A percentile compares a stretch with the other conserved stretches of the same genome.
Conservation (phyloP, 2,329 filamentous ascomycete genomes). For the Phialophora verrucosa region DNA sequence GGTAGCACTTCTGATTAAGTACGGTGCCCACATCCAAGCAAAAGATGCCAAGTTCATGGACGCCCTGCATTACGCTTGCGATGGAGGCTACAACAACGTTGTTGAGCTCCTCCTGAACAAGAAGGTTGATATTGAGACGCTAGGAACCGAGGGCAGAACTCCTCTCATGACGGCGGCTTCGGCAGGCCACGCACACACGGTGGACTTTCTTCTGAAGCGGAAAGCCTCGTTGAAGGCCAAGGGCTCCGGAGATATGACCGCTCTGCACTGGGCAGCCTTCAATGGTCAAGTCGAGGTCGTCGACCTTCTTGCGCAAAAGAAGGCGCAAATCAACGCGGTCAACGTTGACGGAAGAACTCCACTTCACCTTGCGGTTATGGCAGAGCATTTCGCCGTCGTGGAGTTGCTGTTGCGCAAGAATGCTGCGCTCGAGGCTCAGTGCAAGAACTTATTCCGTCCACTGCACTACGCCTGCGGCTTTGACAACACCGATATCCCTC, state of each 20-base stretch:
- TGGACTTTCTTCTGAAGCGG: slow-evolving; percentile 3
- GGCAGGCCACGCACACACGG: slow-evolving; percentile 8
- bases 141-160: slow-evolving; percentile 10
- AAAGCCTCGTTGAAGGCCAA: slow-evolving; percentile 8
- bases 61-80: slow-evolving; percentile 5
- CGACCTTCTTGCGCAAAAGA: slow-evolving; percentile 13
- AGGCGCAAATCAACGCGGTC: slow-evolving; percentile 9
- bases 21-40: neutral
- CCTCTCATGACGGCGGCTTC: slow-evolving; percentile 11
- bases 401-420: slow-evolving; percentile 10
- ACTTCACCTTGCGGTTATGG: slow-evolving; percentile 9
- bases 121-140: slow-evolving; percentile 4
- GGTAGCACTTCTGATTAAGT: neutral
- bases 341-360: slow-evolving; percentile 9
- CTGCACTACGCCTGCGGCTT: slow-evolving; percentile 10
- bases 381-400: slow-evolving; percentile 5
- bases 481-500: slow-evolving; percentile 10
- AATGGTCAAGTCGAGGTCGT: slow-evolving; percentile 9
- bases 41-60: slow-evolving; percentile 10
- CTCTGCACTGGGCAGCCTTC: slow-evolving; percentile 7
- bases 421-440: neutral
- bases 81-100: slow-evolving; percentile 5
- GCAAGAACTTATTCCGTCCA: slow-evolving; percentile 2
- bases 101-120: slow-evolving; percentile 2
- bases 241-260: slow-evolving; percentile 8